Percentiles rank a stretch among this genome's conserved stretches.
Evolutionary conservation across 2,329 filamentous ascomycete species (phyloP).

Genomic region (Trichoderma sp.): DNA sequence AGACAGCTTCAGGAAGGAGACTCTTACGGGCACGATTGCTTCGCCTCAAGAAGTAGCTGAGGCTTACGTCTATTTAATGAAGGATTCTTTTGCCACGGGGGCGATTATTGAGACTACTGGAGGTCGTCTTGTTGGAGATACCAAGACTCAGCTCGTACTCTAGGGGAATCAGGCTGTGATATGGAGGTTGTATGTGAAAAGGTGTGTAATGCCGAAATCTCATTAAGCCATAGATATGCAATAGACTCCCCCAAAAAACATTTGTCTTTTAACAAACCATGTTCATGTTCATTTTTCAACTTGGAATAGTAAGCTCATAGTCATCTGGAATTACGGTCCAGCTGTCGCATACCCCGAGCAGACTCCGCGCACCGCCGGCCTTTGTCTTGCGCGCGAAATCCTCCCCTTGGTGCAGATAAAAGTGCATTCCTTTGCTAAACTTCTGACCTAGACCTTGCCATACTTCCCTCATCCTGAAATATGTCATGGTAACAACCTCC

Average conservation of each 20-base stretch:
- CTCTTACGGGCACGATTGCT: conserved; percentile 30
- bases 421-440: conserved; percentile 27
- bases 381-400: conserved; percentile 22
- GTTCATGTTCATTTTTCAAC: background rate
- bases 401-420: conserved; percentile 25
- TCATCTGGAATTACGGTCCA: conserved; percentile 24
- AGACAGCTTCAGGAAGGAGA: conserved; percentile 23
- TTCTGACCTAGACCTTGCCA: conserved; percentile 26
- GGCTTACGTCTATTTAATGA: conserved; percentile 47
- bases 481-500: conserved; percentile 25
- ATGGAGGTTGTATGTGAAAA: background rate
- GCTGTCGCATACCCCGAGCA: conserved; percentile 27
- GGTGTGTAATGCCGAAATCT: background rate
- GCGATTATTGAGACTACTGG: conserved; percentile 32
- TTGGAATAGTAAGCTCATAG: conserved; percentile 2
- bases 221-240: background rate
- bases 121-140: conserved; percentile 29
- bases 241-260: background rate
- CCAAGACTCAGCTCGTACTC: conserved; percentile 16
- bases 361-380: conserved; percentile 22
- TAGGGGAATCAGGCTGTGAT: background rate
- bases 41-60: conserved; percentile 45
- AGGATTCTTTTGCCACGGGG: conserved; percentile 42
- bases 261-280: background rate
- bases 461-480: conserved; percentile 24